phyloP scores from a whole-genome alignment of 495 filamentous ascomycete genomes.

The Podospora australis region DNA sequence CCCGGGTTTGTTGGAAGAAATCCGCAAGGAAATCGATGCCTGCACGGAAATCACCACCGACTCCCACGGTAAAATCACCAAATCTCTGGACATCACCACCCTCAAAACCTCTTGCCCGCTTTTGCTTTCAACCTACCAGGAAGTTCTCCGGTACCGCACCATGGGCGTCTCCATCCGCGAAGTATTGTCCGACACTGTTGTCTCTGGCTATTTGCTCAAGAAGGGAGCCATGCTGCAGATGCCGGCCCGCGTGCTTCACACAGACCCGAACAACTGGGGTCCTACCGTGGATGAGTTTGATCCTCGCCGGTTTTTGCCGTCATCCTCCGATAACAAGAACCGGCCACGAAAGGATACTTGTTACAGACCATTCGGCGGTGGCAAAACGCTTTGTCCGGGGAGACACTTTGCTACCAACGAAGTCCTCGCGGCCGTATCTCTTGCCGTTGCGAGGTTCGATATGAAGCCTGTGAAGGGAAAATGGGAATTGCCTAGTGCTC shows the following conservation, averaged over 20 bases:
- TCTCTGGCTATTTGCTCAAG: too few species aligned
- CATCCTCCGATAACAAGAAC: background rate
- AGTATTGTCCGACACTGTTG: too few species aligned
- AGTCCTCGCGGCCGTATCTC: background rate
- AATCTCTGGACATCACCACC: too few species aligned
- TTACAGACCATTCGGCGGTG: background rate
- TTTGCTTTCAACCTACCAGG: too few species aligned
- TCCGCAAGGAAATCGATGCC: too few species aligned
- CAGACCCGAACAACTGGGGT: background rate
- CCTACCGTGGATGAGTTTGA: background rate
- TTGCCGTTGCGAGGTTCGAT: background rate
- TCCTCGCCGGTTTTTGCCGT: background rate
- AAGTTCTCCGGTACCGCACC: too few species aligned
- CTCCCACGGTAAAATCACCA: too few species aligned
- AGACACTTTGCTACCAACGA: background rate
- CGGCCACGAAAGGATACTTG: background rate
- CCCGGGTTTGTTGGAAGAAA: too few species aligned
- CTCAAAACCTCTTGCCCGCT: too few species aligned
- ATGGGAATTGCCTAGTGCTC: background rate
- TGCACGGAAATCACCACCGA: too few species aligned
- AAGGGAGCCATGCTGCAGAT: background rate
- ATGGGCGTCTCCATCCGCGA: too few species aligned
- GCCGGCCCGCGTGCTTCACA: background rate
- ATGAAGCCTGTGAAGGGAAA: background rate
- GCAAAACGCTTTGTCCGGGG: background rate